Conservation (phyloP, 2,329 filamentous ascomycete species). For the Hansfordia pulvinata region DNA sequence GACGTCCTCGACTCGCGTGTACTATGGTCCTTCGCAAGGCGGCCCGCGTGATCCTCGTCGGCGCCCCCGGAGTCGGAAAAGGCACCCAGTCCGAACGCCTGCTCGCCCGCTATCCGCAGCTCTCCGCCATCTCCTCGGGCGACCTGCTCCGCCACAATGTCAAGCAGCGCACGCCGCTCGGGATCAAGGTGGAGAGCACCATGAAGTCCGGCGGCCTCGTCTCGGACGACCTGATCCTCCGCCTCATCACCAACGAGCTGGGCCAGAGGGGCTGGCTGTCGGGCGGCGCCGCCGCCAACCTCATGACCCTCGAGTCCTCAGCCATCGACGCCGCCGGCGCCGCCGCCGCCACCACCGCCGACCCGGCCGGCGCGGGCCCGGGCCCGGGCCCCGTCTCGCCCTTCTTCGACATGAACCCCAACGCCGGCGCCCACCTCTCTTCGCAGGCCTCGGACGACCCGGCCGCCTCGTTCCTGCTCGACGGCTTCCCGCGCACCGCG, state of each 20-base stretch:
- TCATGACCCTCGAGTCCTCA: conserved; percentile 37
- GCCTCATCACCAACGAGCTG: conserved; percentile 84
- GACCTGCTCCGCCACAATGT: conserved; percentile 90
- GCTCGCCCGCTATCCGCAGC: conserved; percentile 72
- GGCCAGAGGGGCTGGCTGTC: conserved; percentile 73
- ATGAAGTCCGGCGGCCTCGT: conserved; percentile 88
- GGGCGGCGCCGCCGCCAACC: conserved; percentile 26
- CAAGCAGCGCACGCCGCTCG: conserved; percentile 71
- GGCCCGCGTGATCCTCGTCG: conserved; percentile 86
- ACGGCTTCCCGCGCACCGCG: conserved; percentile 88
- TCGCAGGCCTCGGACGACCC: conserved; percentile 49
- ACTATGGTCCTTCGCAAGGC: conserved; percentile 60
- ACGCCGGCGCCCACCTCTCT: conserved; percentile 20
- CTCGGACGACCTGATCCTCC: conserved; percentile 79
- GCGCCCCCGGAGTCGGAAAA: conserved; percentile 93
- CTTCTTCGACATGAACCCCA: conserved; percentile 22
- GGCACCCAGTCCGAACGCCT: conserved; percentile 89
- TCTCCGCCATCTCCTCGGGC: conserved; percentile 86
- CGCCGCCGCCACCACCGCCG: conserved; percentile 16
- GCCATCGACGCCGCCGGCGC: conserved; percentile 26
- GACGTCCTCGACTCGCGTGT: too few species aligned
- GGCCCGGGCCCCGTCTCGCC: conserved; percentile 25
- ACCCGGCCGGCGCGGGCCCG: conserved; percentile 8
- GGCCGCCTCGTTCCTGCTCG: conserved; percentile 80
- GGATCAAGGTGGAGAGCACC: conserved; percentile 77